phyloP scores from a whole-genome alignment of 2,329 filamentous ascomycete genomes.

The Cryphonectria carpinicola region DNA sequence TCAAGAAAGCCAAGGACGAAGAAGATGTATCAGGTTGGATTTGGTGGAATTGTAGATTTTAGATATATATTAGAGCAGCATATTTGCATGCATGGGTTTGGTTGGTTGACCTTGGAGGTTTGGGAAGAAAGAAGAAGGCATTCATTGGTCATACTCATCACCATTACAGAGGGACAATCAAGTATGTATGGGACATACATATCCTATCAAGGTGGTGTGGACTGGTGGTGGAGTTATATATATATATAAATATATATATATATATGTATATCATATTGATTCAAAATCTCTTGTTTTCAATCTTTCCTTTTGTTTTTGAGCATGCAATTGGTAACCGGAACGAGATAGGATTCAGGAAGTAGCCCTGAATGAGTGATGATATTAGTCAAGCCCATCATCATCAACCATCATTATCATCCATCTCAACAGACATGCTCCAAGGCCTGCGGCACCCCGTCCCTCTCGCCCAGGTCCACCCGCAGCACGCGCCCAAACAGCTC shows the following conservation, averaged over 20 bases:
- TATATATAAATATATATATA: background rate
- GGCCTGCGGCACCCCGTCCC: conserved; percentile 62
- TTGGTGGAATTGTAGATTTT: background rate
- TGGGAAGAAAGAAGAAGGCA: too few species aligned
- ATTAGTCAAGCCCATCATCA: background rate
- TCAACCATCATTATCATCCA: background rate
- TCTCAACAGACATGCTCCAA: conserved; percentile 74
- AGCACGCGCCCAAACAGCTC: conserved; percentile 82
- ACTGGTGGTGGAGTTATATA: too few species aligned
- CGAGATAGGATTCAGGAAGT: background rate
- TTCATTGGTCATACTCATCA: too few species aligned
- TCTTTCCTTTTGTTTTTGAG: background rate
- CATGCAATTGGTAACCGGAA: too few species aligned
- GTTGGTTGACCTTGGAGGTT: too few species aligned
- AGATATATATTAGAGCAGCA: background rate
- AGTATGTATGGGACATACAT: background rate
- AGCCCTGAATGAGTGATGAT: too few species aligned
- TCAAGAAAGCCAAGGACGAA: background rate
- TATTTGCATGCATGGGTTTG: background rate
- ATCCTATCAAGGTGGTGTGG: too few species aligned
- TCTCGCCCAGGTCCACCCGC: conserved; percentile 76
- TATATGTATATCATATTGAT: background rate
- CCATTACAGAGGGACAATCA: background rate
- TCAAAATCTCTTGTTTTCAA: background rate
- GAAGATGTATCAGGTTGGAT: background rate